Percentiles rank a stretch among this genome's conserved stretches.
phyloP scores from a whole-genome alignment of 2,329 filamentous ascomycete genomes.

The Zelopaecilomyces penicillatus region DNA sequence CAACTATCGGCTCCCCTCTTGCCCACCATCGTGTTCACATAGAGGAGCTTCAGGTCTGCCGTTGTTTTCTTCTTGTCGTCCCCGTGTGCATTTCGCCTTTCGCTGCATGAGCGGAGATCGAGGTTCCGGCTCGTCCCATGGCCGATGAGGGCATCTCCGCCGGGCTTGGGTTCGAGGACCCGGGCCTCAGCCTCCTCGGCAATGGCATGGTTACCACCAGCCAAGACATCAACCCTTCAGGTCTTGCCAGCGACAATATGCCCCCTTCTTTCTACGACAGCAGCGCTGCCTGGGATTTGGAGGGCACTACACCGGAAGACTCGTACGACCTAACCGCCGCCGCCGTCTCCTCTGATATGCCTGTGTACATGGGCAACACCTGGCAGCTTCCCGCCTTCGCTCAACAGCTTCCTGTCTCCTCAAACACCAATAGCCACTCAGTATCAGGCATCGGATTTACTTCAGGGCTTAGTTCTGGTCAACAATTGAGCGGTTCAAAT shows the following conservation, averaged over 20 bases:
- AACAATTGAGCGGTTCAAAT: constrained; percentile 17
- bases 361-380: constrained; percentile 24
- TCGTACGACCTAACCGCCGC: constrained; percentile 32
- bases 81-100: too few species aligned
- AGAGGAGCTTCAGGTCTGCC: too few species aligned
- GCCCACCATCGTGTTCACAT: too few species aligned
- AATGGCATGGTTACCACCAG: constrained; percentile 20
- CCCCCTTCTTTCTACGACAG: constrained; percentile 24
- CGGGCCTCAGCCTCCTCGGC: constrained; percentile 29
- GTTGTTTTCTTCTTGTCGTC: too few species aligned
- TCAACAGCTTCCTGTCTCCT: constrained; percentile 24
- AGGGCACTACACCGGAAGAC: constrained; percentile 39
- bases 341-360: constrained; percentile 25
- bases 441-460: constrained; percentile 27
- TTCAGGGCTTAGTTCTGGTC: constrained; percentile 21
- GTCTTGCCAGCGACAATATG: constrained; percentile 23
- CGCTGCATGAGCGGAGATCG: too few species aligned
- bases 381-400: constrained; percentile 29
- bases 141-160: constrained; percentile 31
- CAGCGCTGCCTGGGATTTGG: constrained; percentile 38
- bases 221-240: constrained; percentile 24
- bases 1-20: too few species aligned
- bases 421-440: constrained; percentile 23
- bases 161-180: constrained; percentile 37
- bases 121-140: constrained; percentile 19